A percentile compares a stretch with the other conserved stretches of the same genome.
These are phyloP conservation scores for Cystoderma amianthinum DNA, from an alignment of 768 basidiomycete species.

Conservation along the genomic window DNA sequence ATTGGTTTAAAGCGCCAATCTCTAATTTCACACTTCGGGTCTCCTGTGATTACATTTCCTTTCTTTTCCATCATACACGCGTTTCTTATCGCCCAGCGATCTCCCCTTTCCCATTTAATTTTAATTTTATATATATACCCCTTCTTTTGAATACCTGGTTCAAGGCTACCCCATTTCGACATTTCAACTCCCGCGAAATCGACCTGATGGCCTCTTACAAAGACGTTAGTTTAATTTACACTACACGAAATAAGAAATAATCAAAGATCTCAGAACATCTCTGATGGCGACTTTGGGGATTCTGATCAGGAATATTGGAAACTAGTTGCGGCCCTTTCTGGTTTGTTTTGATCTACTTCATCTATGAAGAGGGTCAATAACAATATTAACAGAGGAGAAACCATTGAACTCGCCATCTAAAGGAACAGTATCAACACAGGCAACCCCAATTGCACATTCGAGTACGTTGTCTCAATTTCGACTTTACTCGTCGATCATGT, in stretches of 20 bases:
- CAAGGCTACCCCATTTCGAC: background rate
- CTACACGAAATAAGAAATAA: background rate
- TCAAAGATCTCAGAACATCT: background rate
- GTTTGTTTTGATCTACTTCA: background rate
- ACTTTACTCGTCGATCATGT: no score
- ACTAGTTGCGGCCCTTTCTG: background rate
- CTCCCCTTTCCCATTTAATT: constrained; percentile 1
- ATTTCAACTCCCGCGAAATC: constrained; percentile 1
- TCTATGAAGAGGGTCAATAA: background rate
- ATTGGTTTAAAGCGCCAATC: background rate
- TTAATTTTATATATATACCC: constrained; percentile 8
- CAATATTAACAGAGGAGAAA: background rate
- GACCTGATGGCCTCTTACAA: background rate
- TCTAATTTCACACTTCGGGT: background rate
- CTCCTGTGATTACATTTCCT: background rate
- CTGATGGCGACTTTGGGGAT: background rate
- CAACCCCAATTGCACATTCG: background rate
- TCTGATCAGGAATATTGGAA: background rate
- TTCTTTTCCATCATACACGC: constrained; percentile 6
- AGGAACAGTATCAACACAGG: background rate
- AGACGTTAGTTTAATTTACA: background rate
- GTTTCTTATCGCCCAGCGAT: constrained; percentile 7
- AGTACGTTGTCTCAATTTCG: no score
- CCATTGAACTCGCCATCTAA: background rate
- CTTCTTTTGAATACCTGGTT: constrained; percentile 8